These are phyloP conservation scores for Conringia planisiliqua DNA, from an alignment of 345 rosid species.

Conservation along the genomic window DNA sequence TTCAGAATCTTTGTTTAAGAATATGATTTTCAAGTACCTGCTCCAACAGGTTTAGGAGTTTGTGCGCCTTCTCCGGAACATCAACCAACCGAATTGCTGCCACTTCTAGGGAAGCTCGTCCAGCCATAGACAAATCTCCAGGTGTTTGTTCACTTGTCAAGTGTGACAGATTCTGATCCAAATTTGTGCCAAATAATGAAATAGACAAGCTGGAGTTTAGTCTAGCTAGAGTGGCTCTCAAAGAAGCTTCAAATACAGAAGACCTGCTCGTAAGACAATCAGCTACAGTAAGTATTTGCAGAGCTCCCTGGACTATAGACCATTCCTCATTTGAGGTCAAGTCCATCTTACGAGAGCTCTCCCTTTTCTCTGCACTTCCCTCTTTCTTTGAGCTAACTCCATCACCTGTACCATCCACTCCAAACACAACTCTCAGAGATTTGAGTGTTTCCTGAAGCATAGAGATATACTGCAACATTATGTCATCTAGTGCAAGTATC, in stretches of 20 bases:
- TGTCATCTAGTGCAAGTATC: constrained; percentile 87
- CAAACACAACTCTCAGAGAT: constrained; percentile 86
- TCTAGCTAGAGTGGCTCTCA: constrained; percentile 92
- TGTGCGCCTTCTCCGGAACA: constrained; percentile 81
- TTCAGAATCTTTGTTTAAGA: background rate
- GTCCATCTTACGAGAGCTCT: constrained; percentile 61
- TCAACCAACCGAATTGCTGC: constrained; percentile 83
- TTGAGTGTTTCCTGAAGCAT: constrained; percentile 88
- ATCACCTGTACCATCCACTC: constrained; percentile 69
- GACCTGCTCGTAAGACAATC: constrained; percentile 95
- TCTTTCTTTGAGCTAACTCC: constrained; percentile 57
- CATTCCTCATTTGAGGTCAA: constrained; percentile 86
- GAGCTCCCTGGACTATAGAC: constrained; percentile 96
- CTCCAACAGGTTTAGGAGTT: constrained; percentile 77
- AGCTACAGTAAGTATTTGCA: constrained; percentile 93
- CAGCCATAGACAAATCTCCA: constrained; percentile 53
- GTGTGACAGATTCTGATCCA: constrained; percentile 70
- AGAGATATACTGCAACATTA: constrained; percentile 87
- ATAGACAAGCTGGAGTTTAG: constrained; percentile 81
- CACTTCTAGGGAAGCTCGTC: constrained; percentile 88
- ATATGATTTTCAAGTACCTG: constrained; percentile 50
- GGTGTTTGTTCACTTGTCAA: constrained; percentile 41
- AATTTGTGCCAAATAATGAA: constrained; percentile 62
- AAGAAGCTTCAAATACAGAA: constrained; percentile 88
- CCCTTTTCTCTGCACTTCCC: constrained; percentile 44